Conservation (phyloP, 2,329 filamentous ascomycete species). For the Arthrinium phaeospermum region DNA sequence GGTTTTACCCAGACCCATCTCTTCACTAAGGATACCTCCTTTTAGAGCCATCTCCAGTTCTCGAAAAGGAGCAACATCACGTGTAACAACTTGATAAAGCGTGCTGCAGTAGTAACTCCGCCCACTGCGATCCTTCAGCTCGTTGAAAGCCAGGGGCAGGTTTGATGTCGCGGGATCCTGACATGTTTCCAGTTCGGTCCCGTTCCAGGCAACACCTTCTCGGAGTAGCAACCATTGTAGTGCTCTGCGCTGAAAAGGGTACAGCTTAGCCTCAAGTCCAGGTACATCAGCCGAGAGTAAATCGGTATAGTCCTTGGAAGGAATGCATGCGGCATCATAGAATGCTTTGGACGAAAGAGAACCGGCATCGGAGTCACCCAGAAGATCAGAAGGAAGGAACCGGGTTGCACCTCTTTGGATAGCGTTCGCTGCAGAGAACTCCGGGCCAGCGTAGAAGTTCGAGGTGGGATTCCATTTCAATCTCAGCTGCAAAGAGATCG, state of each 20-base stretch:
- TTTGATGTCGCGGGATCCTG: constrained; percentile 25
- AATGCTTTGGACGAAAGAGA: constrained; percentile 60
- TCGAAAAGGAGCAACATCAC: constrained; percentile 52
- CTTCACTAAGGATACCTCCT: constrained; percentile 75
- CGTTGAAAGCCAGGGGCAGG: constrained; percentile 51
- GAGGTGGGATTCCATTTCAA: constrained; percentile 51
- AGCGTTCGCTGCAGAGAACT: constrained; percentile 35
- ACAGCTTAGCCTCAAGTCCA: constrained; percentile 58
- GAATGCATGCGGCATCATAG: constrained; percentile 72
- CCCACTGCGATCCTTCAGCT: constrained; percentile 51
- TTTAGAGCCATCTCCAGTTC: constrained; percentile 48
- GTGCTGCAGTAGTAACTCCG: constrained; percentile 53
- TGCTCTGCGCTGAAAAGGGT: constrained; percentile 74
- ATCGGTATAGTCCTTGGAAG: constrained; percentile 49
- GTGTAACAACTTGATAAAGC: constrained; percentile 64
- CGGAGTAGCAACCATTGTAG: constrained; percentile 72
- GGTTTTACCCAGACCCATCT: constrained; percentile 86
- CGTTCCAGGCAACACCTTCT: constrained; percentile 49
- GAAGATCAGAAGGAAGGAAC: constrained; percentile 35
- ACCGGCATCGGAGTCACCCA: constrained; percentile 30
- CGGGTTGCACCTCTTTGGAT: constrained; percentile 45
- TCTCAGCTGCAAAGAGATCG: constrained; percentile 40
- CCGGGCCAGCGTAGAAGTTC: constrained; percentile 37
- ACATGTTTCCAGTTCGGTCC: constrained; percentile 34
- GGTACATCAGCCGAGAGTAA: constrained; percentile 48